Evolutionary conservation across 1,139 yeast species (phyloP).

Genomic region (Candida mesenterica): DNA sequence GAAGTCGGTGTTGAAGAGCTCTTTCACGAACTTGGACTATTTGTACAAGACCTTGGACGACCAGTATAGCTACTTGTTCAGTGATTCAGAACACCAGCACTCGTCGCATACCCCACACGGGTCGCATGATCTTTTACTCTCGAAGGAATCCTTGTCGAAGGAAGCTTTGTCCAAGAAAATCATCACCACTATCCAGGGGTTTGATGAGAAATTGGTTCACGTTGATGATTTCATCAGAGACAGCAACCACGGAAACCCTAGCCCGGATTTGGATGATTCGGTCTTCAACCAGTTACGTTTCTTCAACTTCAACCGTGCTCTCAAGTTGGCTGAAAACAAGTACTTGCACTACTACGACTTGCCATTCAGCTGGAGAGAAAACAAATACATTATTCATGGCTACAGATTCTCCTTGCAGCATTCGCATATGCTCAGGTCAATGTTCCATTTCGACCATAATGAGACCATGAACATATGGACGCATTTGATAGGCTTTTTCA

Average conservation of each 20-base stretch:
- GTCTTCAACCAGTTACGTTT: slow-evolving; percentile 30
- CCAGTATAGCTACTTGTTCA: slow-evolving; percentile 50
- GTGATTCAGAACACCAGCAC: slow-evolving; percentile 3
- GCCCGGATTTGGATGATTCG: slow-evolving; percentile 28
- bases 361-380: slow-evolving; percentile 93
- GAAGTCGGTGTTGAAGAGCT: slow-evolving; percentile 41
- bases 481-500: slow-evolving; percentile 68
- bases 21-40: slow-evolving; percentile 45
- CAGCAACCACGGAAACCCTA: slow-evolving; percentile 23
- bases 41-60: slow-evolving; percentile 53
- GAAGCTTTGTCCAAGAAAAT: slow-evolving; percentile 37
- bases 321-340: slow-evolving; percentile 48
- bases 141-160: slow-evolving; percentile 13
- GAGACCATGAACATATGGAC: slow-evolving; percentile 96
- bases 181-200: slow-evolving; percentile 51
- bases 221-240: slow-evolving; percentile 49
- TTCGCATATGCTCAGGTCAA: slow-evolving; percentile 52
- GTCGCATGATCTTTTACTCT: too few relatives aligned
- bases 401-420: slow-evolving; percentile 79
- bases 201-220: slow-evolving; percentile 54
- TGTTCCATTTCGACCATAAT: slow-evolving; percentile 66
- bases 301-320: slow-evolving; percentile 62
- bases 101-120: slow-evolving; percentile 3
- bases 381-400: slow-evolving; percentile 78
- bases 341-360: slow-evolving; percentile 81